Evolutionary conservation across 2,329 filamentous ascomycete genomes (phyloP).

Genomic region (Phaeoacremonium minimum): DNA sequence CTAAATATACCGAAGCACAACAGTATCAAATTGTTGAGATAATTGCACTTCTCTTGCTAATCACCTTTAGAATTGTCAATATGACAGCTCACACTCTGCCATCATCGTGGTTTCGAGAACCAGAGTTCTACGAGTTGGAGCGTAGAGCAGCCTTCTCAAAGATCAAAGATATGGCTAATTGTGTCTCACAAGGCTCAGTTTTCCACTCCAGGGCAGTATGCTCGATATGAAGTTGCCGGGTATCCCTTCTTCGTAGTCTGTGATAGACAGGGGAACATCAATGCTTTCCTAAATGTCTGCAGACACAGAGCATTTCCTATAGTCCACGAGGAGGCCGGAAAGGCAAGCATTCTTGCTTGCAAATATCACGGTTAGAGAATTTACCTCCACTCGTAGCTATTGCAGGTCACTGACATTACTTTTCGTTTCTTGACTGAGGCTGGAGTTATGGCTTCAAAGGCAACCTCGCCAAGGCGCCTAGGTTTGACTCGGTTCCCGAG

Average conservation of each 20-base stretch:
- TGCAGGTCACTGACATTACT: too few relatives aligned
- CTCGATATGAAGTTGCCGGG: constrained; percentile 25
- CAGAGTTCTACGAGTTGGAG: constrained; percentile 39
- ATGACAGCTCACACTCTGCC: too few relatives aligned
- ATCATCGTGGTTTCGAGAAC: constrained; percentile 36
- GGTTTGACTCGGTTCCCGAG: constrained; percentile 33
- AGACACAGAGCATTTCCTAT: constrained; percentile 38
- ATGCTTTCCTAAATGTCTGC: constrained; percentile 39
- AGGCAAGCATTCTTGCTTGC: constrained; percentile 32
- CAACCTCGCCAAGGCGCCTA: constrained; percentile 34
- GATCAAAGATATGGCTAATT: constrained; percentile 31
- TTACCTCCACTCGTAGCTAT: too few relatives aligned
- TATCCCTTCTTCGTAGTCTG: constrained; percentile 34
- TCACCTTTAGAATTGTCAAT: too few relatives aligned
- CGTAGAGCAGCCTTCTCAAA: constrained; percentile 36
- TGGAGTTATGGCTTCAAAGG: constrained; percentile 39
- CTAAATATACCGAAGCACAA: too few relatives aligned
- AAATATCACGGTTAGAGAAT: constrained; percentile 40
- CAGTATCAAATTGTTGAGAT: too few relatives aligned
- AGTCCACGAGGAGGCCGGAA: constrained; percentile 27
- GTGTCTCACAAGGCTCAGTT: constrained; percentile 28
- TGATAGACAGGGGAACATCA: constrained; percentile 23
- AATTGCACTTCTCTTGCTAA: too few relatives aligned
- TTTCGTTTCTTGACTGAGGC: too few relatives aligned
- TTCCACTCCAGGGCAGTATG: constrained; percentile 26